Conservation (phyloP, 495 filamentous ascomycete species). For the Xylaria intraflava region DNA sequence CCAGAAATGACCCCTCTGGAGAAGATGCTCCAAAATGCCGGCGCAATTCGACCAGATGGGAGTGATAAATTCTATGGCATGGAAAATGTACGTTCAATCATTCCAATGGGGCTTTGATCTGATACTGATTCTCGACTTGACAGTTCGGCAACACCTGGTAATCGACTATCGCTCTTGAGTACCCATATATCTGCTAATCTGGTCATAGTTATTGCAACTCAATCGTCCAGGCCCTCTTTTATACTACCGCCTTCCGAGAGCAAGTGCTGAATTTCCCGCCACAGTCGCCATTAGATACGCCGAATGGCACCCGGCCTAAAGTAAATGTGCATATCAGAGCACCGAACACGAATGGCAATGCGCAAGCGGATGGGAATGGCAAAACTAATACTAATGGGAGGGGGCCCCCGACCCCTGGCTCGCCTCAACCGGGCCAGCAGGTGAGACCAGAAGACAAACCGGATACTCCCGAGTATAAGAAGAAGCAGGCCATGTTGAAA, state of each 20-base stretch:
- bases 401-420: conserved; percentile 36
- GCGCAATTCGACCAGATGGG: conserved; percentile 73
- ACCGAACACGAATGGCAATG: conserved; percentile 36
- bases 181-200: conserved; percentile 20
- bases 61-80: conserved; percentile 98
- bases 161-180: conserved; percentile 11
- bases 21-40: conserved; percentile 73
- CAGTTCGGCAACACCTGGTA: conserved; percentile 98
- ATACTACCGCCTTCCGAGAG: conserved; percentile 91
- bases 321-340: conserved; percentile 46
- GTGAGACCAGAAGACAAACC: conserved; percentile 59
- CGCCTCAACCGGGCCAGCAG: conserved; percentile 27
- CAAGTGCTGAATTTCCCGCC: conserved; percentile 86
- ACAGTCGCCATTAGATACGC: conserved; percentile 38
- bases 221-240: conserved; percentile 93
- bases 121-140: conserved; percentile 20
- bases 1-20: conserved; percentile 71
- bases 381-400: conserved; percentile 43
- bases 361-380: conserved; percentile 39
- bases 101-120: conserved; percentile 2
- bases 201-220: conserved; percentile 84
- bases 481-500: conserved; percentile 83
- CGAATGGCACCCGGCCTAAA: conserved; percentile 38
- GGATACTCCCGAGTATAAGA: conserved; percentile 91
- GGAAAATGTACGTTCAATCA: conserved; percentile 71